Conservation (phyloP, 805 yeast genomes). For the Metschnikowia cerradonensis region DNA sequence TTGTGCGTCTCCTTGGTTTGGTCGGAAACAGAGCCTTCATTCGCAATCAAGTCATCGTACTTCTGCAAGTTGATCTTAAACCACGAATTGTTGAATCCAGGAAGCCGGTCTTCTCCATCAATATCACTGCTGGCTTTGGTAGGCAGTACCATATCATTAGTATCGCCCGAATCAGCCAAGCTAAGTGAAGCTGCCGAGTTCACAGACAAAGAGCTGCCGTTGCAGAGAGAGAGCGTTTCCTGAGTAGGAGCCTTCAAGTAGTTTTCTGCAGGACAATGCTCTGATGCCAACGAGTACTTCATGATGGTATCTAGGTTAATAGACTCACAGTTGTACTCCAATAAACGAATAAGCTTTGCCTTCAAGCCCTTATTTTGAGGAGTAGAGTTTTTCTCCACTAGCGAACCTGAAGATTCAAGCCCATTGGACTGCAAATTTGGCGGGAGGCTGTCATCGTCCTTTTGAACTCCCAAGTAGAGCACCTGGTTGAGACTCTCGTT, state of each 20-base stretch:
- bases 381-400: not conserved
- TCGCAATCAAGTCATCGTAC: constrained; percentile 29
- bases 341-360: constrained; percentile 40
- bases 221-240: not conserved
- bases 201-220: constrained; percentile 5
- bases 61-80: constrained; percentile 32
- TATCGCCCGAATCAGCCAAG: not conserved
- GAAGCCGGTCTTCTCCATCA: constrained; percentile 24
- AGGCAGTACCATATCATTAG: not conserved
- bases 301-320: constrained; percentile 52
- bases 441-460: constrained; percentile 24
- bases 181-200: constrained; percentile 1
- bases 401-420: not conserved
- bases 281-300: constrained; percentile 59
- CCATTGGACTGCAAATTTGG: constrained; percentile 9
- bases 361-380: constrained; percentile 22
- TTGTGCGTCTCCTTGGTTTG: constrained; percentile 18
- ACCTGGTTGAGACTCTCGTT: constrained; percentile 43
- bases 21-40: not conserved
- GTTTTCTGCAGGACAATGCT: constrained; percentile 51
- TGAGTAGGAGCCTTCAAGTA: constrained; percentile 21
- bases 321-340: constrained; percentile 42
- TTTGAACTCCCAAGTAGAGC: constrained; percentile 36
- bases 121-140: constrained; percentile 7
- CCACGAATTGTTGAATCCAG: constrained; percentile 33